A percentile compares a stretch with the other conserved stretches of the same genome.
These are phyloP conservation scores for Larix kaempferi DNA, from an alignment of 75 land plant genomes.

Conservation along the genomic window DNA sequence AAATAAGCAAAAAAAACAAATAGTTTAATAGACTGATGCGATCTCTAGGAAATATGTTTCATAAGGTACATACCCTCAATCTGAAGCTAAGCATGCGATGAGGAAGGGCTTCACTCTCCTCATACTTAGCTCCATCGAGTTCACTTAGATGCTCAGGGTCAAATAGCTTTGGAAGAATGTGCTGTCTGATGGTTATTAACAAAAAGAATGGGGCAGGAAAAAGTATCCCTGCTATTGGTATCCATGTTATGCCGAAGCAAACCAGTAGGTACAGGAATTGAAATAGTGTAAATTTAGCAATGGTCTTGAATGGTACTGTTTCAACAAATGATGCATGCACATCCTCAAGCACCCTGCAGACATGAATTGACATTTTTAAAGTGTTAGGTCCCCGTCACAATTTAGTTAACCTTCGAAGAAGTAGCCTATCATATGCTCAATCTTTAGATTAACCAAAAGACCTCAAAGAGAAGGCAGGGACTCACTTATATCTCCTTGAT, in stretches of 20 bases:
- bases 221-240: constrained; percentile 90
- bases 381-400: not conserved
- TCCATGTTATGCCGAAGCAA: constrained; percentile 95
- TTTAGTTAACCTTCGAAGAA: constrained; percentile 3
- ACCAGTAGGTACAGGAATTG: constrained; percentile 71
- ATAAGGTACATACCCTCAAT: constrained; percentile 16
- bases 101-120: constrained; percentile 71
- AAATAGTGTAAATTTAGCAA: constrained; percentile 68
- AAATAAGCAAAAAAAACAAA: no score
- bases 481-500: constrained; percentile 27
- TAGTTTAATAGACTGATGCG: not conserved
- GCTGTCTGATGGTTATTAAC: constrained; percentile 67
- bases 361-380: not conserved
- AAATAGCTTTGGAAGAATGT: constrained; percentile 75
- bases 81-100: constrained; percentile 18
- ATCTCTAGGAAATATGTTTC: not conserved
- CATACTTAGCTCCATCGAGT: constrained; percentile 95
- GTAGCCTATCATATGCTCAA: not conserved
- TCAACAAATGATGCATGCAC: constrained; percentile 85
- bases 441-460: not conserved
- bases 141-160: constrained; percentile 44
- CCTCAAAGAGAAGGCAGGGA: not conserved
- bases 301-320: constrained; percentile 75
- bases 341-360: constrained; percentile 67
- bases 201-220: constrained; percentile 89